Evolutionary conservation across 2,329 filamentous ascomycete genomes (phyloP).

Genomic region (Scedosporium boydii): DNA sequence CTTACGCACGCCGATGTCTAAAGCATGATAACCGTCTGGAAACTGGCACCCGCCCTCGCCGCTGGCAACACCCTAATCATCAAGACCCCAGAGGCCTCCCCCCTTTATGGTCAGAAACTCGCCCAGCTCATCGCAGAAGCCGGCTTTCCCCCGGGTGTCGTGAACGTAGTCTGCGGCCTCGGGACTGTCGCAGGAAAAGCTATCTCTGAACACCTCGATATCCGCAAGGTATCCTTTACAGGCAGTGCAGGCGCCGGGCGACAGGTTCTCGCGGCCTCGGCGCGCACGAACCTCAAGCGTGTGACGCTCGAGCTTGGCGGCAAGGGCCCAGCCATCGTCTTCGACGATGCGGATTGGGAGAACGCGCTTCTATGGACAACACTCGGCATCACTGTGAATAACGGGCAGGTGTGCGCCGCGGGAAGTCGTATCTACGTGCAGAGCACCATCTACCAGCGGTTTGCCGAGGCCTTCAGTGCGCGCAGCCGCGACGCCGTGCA

Average conservation of each 20-base stretch:
- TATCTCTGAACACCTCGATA: conserved; percentile 60
- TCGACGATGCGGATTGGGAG: conserved; percentile 88
- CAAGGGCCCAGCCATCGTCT: conserved; percentile 93
- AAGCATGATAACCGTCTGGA: conserved; percentile 62
- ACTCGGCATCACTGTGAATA: conserved; percentile 78
- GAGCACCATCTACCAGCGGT: conserved; percentile 66
- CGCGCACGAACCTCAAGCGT: conserved; percentile 72
- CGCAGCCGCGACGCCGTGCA: conserved; percentile 68
- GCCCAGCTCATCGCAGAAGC: conserved; percentile 80
- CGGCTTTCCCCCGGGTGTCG: conserved; percentile 83
- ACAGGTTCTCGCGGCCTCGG: conserved; percentile 80
- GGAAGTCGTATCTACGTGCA: conserved; percentile 79
- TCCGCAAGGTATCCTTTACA: conserved; percentile 92
- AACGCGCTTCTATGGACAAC: conserved; percentile 63
- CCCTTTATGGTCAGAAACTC: conserved; percentile 79
- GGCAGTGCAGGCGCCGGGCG: conserved; percentile 63
- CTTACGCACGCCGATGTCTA: too few species aligned
- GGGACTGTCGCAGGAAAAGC: conserved; percentile 72
- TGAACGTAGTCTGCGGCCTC: conserved; percentile 62
- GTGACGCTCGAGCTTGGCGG: conserved; percentile 84
- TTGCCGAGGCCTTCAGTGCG: conserved; percentile 57
- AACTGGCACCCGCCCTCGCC: conserved; percentile 67
- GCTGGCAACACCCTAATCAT: conserved; percentile 92
- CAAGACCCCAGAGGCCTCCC: conserved; percentile 87
- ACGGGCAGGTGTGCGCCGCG: conserved; percentile 91